These are phyloP conservation scores for Odontarrhena argentea DNA, from an alignment of 345 rosid genomes.

Conservation along the genomic window DNA sequence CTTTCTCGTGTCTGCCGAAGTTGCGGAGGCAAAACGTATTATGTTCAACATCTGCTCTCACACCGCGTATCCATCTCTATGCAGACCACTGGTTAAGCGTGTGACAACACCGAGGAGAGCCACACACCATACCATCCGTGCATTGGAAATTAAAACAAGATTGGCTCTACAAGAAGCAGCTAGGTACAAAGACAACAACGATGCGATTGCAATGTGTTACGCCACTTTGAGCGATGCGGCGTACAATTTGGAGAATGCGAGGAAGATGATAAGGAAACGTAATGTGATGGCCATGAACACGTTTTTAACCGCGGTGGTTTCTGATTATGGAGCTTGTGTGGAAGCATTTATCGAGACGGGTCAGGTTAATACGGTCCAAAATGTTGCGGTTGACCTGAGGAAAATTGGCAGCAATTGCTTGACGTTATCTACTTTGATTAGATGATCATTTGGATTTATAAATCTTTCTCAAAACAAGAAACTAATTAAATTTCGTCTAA, in stretches of 20 bases:
- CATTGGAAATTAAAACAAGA: conserved; percentile 28
- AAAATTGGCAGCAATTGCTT: conserved; percentile 39
- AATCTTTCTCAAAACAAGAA: background rate
- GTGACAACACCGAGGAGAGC: conserved; percentile 32
- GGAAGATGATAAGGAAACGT: conserved; percentile 39
- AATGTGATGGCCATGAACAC: conserved; percentile 17
- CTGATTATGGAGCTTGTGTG: conserved; percentile 39
- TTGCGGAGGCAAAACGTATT: conserved; percentile 28
- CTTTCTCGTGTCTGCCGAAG: conserved; percentile 3
- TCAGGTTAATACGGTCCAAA: conserved; percentile 34
- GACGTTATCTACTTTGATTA: conserved; percentile 39
- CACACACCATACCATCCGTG: conserved; percentile 35
- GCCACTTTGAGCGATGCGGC: conserved; percentile 33
- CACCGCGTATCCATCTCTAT: conserved; percentile 37
- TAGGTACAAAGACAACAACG: conserved; percentile 27
- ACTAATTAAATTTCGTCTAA: too few species aligned
- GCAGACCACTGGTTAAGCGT: conserved; percentile 29
- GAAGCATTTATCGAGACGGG: conserved; percentile 32
- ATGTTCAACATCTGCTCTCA: conserved; percentile 35
- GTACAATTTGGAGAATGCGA: conserved; percentile 31
- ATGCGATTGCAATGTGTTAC: conserved; percentile 32
- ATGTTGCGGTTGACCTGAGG: conserved; percentile 29
- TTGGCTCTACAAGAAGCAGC: conserved; percentile 20
- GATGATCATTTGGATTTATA: conserved; percentile 17
- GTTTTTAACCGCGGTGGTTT: conserved; percentile 32